Evolutionary conservation across 768 basidiomycete genomes (phyloP).

Genomic region (Dictyophora rubrovolvata): DNA sequence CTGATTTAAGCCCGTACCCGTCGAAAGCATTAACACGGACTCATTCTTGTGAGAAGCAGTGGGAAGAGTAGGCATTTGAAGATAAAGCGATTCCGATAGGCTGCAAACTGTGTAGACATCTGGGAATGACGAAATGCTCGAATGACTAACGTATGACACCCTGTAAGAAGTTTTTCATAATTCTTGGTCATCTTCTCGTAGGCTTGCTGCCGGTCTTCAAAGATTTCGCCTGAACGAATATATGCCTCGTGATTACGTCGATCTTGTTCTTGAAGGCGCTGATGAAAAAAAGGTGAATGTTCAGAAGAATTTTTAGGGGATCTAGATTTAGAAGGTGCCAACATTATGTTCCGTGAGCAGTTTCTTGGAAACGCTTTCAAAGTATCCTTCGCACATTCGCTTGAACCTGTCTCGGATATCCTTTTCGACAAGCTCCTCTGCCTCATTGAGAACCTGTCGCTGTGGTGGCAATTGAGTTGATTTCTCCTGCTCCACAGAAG

Average conservation of each 20-base stretch:
- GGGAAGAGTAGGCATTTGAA: constrained; percentile 76
- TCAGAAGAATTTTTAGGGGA: not conserved
- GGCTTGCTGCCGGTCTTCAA: constrained; percentile 96
- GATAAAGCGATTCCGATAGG: constrained; percentile 82
- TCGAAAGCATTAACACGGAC: constrained; percentile 62
- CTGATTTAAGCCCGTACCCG: constrained; percentile 44
- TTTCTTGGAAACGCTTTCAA: constrained; percentile 85
- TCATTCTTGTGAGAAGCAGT: constrained; percentile 71
- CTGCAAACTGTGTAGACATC: constrained; percentile 28
- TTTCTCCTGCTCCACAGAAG: constrained; percentile 22
- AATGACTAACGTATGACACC: constrained; percentile 68
- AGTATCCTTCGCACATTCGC: constrained; percentile 89
- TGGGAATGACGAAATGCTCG: not conserved
- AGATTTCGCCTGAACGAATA: constrained; percentile 97
- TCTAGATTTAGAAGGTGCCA: constrained; percentile 14
- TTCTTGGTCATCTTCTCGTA: constrained; percentile 98
- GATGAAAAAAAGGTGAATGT: constrained; percentile 3
- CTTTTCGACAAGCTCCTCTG: constrained; percentile 71
- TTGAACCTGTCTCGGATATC: constrained; percentile 84
- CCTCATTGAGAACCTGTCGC: constrained; percentile 13
- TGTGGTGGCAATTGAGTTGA: constrained; percentile 15
- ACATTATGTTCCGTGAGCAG: constrained; percentile 87
- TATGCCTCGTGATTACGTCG: constrained; percentile 97
- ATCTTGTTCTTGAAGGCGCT: constrained; percentile 97
- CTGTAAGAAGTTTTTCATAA: constrained; percentile 84